Evolutionary conservation across 78 protist genomes (phyloP).

Genomic region (Andalucia godoyi): DNA sequence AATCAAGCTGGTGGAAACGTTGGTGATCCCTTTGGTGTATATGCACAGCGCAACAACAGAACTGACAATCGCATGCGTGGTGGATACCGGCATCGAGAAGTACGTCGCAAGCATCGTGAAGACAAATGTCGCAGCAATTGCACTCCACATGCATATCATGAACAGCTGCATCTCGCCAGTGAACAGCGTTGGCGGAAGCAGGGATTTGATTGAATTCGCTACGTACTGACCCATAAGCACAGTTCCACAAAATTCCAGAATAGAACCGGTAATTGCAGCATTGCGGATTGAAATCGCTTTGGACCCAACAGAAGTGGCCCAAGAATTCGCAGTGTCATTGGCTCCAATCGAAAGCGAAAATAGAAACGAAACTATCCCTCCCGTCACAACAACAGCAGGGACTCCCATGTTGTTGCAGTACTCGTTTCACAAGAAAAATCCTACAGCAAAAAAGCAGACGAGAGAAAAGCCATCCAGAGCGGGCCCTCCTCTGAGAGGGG

Average conservation of each 20-base stretch:
- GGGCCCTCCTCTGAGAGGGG: too few species aligned
- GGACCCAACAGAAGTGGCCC: conserved; percentile 21
- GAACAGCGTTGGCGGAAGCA: not conserved
- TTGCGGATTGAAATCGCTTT: not conserved
- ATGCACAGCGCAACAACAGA: not conserved
- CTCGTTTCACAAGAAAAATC: too few species aligned
- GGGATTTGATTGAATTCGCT: not conserved
- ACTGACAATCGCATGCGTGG: conserved; percentile 35
- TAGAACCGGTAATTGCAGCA: not conserved
- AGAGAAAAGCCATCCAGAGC: too few species aligned
- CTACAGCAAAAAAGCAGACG: too few species aligned
- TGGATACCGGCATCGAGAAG: conserved; percentile 22
- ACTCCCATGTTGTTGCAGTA: too few species aligned
- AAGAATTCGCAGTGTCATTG: conserved; percentile 11
- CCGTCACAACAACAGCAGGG: too few species aligned
- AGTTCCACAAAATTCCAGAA: conserved; percentile 10
- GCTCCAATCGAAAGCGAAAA: too few species aligned
- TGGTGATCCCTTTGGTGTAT: too few species aligned
- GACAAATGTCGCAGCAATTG: not conserved
- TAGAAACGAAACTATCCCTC: too few species aligned
- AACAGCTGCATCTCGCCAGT: not conserved
- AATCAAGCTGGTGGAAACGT: too few species aligned
- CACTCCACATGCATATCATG: conserved; percentile 2
- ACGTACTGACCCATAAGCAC: conserved; percentile 13
- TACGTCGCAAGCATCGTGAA: conserved; percentile 7